Evolutionary conservation across 768 basidiomycete species (phyloP).

Genomic region (Lepiota venenata): DNA sequence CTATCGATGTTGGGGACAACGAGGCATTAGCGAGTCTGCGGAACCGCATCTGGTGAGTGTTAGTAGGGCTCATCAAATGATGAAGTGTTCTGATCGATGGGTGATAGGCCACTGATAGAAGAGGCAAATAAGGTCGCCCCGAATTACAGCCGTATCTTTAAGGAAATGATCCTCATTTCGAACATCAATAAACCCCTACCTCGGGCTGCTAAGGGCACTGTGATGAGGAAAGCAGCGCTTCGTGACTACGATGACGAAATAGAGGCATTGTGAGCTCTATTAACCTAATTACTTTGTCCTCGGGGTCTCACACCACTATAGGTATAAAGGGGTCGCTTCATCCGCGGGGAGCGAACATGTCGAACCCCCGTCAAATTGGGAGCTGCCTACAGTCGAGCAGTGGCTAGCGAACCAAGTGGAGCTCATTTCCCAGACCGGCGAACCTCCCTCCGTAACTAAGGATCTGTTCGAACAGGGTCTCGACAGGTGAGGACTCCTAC

Average conservation of each 20-base stretch:
- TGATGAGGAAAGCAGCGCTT: conserved; percentile 41
- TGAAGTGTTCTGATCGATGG: background rate
- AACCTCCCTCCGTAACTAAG: conserved; percentile 9
- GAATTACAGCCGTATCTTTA: conserved; percentile 43
- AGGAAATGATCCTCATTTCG: conserved; percentile 49
- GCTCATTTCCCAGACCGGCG: background rate
- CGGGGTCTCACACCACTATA: background rate
- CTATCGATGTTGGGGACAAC: conserved; percentile 23
- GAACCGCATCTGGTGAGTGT: conserved; percentile 34
- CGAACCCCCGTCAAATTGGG: background rate
- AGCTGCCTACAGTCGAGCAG: background rate
- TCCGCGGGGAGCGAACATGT: background rate
- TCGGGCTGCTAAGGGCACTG: conserved; percentile 46
- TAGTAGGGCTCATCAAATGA: background rate
- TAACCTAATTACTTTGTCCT: background rate
- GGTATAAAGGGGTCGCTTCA: background rate
- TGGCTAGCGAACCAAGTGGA: background rate
- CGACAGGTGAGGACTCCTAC: conserved; percentile 17
- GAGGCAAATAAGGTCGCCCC: conserved; percentile 44
- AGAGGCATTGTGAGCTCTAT: conserved; percentile 33
- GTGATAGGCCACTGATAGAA: conserved; percentile 33
- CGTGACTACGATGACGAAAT: conserved; percentile 43
- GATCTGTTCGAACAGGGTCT: conserved; percentile 29
- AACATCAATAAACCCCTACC: conserved; percentile 34
- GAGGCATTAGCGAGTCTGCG: conserved; percentile 24